Conservation (phyloP, 2,329 filamentous ascomycete species). For the Hymenoscyphus linearis region DNA sequence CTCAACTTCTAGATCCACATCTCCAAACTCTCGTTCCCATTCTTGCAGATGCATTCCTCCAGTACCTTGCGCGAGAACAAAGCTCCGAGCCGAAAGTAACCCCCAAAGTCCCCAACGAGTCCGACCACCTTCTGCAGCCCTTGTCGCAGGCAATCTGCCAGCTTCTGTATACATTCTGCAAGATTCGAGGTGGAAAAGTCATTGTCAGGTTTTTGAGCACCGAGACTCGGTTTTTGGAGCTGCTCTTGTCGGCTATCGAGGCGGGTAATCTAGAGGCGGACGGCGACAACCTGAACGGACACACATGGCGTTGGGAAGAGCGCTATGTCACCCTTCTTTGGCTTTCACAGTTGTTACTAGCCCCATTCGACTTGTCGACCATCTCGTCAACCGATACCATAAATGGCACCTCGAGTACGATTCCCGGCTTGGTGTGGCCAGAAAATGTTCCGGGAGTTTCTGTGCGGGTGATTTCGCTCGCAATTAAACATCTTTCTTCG, state of each 20-base stretch:
- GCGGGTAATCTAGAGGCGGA: conserved; percentile 29
- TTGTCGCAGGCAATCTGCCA: conserved; percentile 61
- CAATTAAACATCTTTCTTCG: conserved; percentile 63
- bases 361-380: conserved; percentile 83
- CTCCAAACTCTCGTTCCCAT: conserved; percentile 69
- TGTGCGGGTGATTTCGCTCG: conserved; percentile 63
- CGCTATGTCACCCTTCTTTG: conserved; percentile 83
- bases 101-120: conserved; percentile 11
- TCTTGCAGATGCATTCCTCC: conserved; percentile 71
- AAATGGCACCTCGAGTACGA: conserved; percentile 38
- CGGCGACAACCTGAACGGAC: conserved; percentile 15
- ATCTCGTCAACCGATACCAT: conserved; percentile 63
- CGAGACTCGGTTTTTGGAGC: conserved; percentile 79
- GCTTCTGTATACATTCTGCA: conserved; percentile 86
- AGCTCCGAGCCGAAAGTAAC: conserved; percentile 24
- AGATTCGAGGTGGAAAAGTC: conserved; percentile 89
- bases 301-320: conserved; percentile 72
- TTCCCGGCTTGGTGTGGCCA: conserved; percentile 51
- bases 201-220: conserved; percentile 87
- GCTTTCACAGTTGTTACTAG: conserved; percentile 76
- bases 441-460: conserved; percentile 63
- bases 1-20: conserved; percentile 84
- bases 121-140: conserved; percentile 29
- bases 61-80: conserved; percentile 49
- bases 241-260: conserved; percentile 71